Percentiles rank a stretch among this genome's conserved stretches.
phyloP scores from a whole-genome alignment of 805 yeast species.

The Sugiyamaella chiloensis region DNA sequence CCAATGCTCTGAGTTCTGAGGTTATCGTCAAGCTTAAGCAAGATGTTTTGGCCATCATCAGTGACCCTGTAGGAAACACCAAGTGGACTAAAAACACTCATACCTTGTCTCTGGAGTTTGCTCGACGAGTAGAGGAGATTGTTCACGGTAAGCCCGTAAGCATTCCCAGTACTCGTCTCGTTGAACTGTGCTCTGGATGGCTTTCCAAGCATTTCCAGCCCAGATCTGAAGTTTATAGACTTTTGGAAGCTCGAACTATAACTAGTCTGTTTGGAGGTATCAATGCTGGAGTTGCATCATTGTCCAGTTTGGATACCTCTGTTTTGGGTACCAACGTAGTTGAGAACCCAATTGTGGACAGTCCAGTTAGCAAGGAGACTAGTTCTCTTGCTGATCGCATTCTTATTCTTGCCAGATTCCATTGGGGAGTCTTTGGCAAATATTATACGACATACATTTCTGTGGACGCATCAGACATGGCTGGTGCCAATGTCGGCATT shows the following conservation, averaged over 20 bases:
- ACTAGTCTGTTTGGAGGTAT: constrained; percentile 17
- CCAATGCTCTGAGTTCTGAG: constrained; percentile 11
- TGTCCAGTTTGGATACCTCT: constrained; percentile 19
- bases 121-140: constrained; percentile 34
- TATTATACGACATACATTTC: constrained; percentile 46
- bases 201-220: constrained; percentile 84
- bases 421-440: constrained; percentile 78
- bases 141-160: constrained; percentile 11
- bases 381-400: constrained; percentile 56
- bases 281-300: constrained; percentile 15
- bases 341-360: constrained; percentile 22
- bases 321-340: constrained; percentile 10
- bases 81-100: constrained; percentile 86
- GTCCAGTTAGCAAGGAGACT: constrained; percentile 41
- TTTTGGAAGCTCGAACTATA: constrained; percentile 58
- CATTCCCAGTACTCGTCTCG: constrained; percentile 40
- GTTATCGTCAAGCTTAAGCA: constrained; percentile 52
- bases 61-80: constrained; percentile 81
- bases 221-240: constrained; percentile 65
- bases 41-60: constrained; percentile 73
- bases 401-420: constrained; percentile 67
- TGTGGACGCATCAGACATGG: constrained; percentile 4
- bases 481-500: constrained; percentile 2
- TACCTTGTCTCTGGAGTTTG: constrained; percentile 66
- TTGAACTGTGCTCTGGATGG: constrained; percentile 73